These are phyloP conservation scores for Teratosphaeria zuluensis DNA, from an alignment of 2,329 filamentous ascomycete genomes.

Conservation along the genomic window DNA sequence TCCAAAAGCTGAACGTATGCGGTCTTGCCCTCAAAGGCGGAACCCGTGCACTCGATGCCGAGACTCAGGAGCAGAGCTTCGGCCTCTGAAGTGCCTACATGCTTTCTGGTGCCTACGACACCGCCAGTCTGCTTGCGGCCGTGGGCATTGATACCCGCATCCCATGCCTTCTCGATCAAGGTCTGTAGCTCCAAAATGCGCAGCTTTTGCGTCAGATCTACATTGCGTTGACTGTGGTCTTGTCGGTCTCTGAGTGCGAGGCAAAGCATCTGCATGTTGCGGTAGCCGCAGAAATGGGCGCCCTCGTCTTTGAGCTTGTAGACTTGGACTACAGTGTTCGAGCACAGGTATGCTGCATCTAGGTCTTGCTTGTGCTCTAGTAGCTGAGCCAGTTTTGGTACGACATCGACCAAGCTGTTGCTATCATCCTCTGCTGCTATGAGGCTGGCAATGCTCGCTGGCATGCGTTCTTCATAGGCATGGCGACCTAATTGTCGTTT, in stretches of 20 bases:
- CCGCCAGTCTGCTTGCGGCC: slow-evolving; percentile 75
- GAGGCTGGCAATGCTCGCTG: slow-evolving; percentile 25
- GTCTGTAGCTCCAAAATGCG: slow-evolving; percentile 74
- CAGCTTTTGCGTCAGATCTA: slow-evolving; percentile 35
- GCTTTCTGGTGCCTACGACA: slow-evolving; percentile 76
- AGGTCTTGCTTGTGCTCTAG: slow-evolving; percentile 52
- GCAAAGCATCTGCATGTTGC: slow-evolving; percentile 83
- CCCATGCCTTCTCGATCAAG: slow-evolving; percentile 80
- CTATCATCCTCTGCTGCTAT: slow-evolving; percentile 16
- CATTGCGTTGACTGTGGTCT: slow-evolving; percentile 12
- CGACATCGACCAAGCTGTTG: slow-evolving; percentile 30
- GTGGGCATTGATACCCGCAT: slow-evolving; percentile 64
- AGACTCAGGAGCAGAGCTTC: slow-evolving; percentile 66
- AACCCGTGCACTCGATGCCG: slow-evolving; percentile 44
- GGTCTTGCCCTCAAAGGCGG: slow-evolving; percentile 46
- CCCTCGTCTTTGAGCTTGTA: slow-evolving; percentile 72
- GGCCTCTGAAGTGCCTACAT: slow-evolving; percentile 88
- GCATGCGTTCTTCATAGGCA: slow-evolving; percentile 37
- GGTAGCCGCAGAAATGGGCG: slow-evolving; percentile 76
- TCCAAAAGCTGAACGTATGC: slow-evolving; percentile 47
- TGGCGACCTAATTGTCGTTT: slow-evolving; percentile 35
- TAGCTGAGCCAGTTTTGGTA: slow-evolving; percentile 35
- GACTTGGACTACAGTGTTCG: slow-evolving; percentile 63
- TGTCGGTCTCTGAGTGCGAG: slow-evolving; percentile 17
- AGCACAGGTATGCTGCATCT: slow-evolving; percentile 66